Percentiles rank a stretch among this genome's conserved stretches.
Evolutionary conservation across 169 alveolate species (phyloP).

Genomic region (Plasmodium inui): DNA sequence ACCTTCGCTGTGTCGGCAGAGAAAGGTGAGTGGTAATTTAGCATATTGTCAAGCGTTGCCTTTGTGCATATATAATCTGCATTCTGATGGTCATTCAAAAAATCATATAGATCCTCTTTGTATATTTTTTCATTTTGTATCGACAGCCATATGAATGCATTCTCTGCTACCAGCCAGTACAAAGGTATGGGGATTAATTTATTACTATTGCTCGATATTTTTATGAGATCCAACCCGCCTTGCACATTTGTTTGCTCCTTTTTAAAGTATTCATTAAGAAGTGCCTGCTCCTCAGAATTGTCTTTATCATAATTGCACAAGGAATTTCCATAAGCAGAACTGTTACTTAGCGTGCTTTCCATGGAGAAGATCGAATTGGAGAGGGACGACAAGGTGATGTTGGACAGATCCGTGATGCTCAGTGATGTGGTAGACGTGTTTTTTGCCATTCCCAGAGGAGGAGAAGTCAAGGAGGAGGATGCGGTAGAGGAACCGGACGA

Average conservation of each 20-base stretch:
- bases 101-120: constrained; percentile 39
- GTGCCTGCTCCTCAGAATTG: constrained; percentile 42
- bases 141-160: constrained; percentile 65
- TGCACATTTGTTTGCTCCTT: constrained; percentile 23
- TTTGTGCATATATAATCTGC: constrained; percentile 66
- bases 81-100: constrained; percentile 33
- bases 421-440: neutral
- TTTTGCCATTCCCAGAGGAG: neutral
- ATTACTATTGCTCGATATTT: constrained; percentile 43
- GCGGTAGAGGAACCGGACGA: neutral
- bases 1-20: constrained; percentile 18
- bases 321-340: constrained; percentile 40
- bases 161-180: constrained; percentile 74
- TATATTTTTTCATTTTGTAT: constrained; percentile 65
- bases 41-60: constrained; percentile 59
- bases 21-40: constrained; percentile 71
- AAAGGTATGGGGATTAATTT: constrained; percentile 69
- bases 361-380: constrained; percentile 50
- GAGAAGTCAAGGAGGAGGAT: neutral
- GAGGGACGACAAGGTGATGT: constrained; percentile 44
- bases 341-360: constrained; percentile 22
- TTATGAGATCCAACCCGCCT: constrained; percentile 14
- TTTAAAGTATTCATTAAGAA: constrained; percentile 62
- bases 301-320: constrained; percentile 61
- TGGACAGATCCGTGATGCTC: constrained; percentile 17